phyloP scores from a whole-genome alignment of 2,329 filamentous ascomycete genomes.

The Venturia pyrina region DNA sequence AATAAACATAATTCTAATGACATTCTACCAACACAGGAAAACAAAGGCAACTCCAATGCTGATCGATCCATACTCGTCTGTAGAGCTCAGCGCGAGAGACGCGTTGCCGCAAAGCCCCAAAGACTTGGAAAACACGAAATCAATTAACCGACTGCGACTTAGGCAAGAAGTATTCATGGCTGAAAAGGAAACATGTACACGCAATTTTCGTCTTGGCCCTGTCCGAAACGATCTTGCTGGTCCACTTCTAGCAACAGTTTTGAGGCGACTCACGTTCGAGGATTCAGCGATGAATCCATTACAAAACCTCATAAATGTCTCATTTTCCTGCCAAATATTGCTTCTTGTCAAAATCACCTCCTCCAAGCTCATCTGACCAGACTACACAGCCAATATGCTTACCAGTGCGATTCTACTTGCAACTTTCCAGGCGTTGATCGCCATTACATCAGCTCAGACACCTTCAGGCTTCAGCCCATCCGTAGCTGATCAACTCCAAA shows the following conservation, averaged over 20 bases:
- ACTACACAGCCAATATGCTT: neutral
- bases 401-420: neutral
- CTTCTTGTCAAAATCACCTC: neutral
- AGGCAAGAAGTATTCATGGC: too few relatives aligned
- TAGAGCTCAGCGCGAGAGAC: too few relatives aligned
- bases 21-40: too few relatives aligned
- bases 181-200: neutral
- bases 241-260: neutral
- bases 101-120: too few relatives aligned
- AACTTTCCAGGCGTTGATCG: neutral
- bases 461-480: slow-evolving; percentile 7
- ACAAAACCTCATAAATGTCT: neutral
- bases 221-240: neutral
- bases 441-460: slow-evolving; percentile 6
- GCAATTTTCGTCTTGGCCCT: neutral
- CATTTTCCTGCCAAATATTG: neutral
- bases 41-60: too few relatives aligned
- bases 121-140: too few relatives aligned
- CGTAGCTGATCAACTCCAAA: slow-evolving; percentile 15
- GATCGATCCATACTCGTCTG: too few relatives aligned
- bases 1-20: too few relatives aligned
- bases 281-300: neutral
- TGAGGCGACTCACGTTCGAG: neutral
- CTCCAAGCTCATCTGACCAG: neutral
- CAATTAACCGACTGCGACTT: too few relatives aligned